Percentiles rank a stretch among this genome's conserved stretches.
These are phyloP conservation scores for Sporothrix curviconia DNA, from an alignment of 2,329 filamentous ascomycete genomes.

Conservation along the genomic window DNA sequence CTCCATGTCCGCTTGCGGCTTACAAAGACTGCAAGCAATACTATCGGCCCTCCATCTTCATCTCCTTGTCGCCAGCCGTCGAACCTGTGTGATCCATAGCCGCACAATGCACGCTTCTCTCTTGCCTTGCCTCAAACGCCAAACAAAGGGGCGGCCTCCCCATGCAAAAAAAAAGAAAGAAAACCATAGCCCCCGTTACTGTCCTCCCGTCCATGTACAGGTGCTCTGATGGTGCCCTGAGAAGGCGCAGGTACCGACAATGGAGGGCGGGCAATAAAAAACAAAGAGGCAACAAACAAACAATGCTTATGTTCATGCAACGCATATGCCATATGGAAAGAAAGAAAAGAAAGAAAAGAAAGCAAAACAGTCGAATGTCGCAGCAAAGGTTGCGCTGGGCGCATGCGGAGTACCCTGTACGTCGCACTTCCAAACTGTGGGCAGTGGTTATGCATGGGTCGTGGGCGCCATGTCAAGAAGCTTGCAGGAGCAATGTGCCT, in stretches of 20 bases:
- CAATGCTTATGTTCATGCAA: not conserved
- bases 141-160: too few species aligned
- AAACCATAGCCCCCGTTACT: not conserved
- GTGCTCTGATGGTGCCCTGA: not conserved
- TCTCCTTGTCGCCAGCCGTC: not conserved
- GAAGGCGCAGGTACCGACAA: not conserved
- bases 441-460: slow-evolving; percentile 17
- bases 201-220: too few species aligned
- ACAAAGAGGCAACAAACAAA: not conserved
- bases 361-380: not conserved
- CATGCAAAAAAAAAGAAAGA: too few species aligned
- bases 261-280: too few species aligned
- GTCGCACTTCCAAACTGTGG: not conserved
- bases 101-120: not conserved
- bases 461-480: slow-evolving; percentile 21
- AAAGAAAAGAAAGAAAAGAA: not conserved
- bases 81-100: not conserved
- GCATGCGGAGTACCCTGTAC: not conserved
- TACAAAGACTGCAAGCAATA: not conserved
- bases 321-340: not conserved
- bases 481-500: slow-evolving; percentile 37
- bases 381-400: not conserved
- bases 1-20: not conserved
- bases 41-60: too few species aligned
- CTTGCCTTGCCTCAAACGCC: slow-evolving; percentile 1